Evolutionary conservation across 2,329 filamentous ascomycete genomes (phyloP), one percentile per base, ranked within the genome.

Genomic region (Teratosphaeria viscida): DNA sequence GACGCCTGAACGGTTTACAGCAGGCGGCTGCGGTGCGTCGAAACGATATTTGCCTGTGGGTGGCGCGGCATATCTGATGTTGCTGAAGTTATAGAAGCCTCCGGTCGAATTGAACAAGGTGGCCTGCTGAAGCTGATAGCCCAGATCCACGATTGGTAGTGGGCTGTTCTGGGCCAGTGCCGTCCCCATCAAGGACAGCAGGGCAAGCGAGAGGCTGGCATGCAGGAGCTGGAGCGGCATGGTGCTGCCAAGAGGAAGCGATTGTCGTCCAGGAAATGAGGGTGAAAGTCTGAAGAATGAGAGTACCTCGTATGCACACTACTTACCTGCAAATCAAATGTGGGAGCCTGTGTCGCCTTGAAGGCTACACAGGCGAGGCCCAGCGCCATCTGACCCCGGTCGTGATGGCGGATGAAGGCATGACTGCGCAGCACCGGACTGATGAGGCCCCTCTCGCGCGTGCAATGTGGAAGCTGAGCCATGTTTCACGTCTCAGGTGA

Each of bases 41-140:
- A 82, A 84, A 27, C 82, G 74, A 53, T 81, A 68, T 14, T 80
- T 65, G 10, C 78, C 81, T 2, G 79, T 62, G 1, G 82, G 81
- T 14, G 82, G 76, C 29, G 78, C 78, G 5, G 80, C 82, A 68
- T 79, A 84, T 52, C 81, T 77, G 62, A 84, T 82, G 64, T 84
- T 82, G 57, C 72, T 77, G 70, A 84, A 84, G 62, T 78, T 81
- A 69, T 66, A 67, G 55, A 65, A 63, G 23, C 63, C 56, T 29
- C 65, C 65, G 10, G 65, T 68, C 0, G 57, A 59, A 69, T 80
- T 80, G 65, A 76, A 76, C 12, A 67, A 67, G 4, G 76, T 68
- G 35, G 78, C 80, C 64, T 76, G 74, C 56, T 83, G 78, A 26
- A 81, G 68, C 59, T 79, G 75, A 66, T 83, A 83, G 49, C 79